Base-by-base conservation (phyloP, 2,329 filamentous ascomycete genomes). In the Teratosphaeria destructans region DNA sequence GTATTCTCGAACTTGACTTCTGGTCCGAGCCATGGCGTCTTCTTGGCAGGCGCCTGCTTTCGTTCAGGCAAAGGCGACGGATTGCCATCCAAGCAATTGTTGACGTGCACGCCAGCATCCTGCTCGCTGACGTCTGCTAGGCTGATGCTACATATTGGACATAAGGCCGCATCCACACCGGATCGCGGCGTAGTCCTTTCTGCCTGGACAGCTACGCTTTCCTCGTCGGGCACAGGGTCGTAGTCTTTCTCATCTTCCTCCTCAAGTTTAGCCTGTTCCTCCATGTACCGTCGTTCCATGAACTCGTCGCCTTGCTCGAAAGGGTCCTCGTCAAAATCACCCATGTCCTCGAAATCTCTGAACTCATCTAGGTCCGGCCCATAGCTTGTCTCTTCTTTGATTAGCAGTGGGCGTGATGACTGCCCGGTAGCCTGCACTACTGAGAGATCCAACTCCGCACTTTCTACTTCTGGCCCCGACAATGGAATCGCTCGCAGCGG, bases 51-150 rank as follows among this genome's bases (percentile, higher is more conserved):
- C 19, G 56, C 52, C 5, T 61, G 39, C 34, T 69, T 68, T 0
- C 58, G 62, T 5, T 68, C 66, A 35, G 72, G 81, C 14, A 87
- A 67, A 1, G 86, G 81, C 53, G 84, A 81, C 5, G 88, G 82
- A 54, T 87, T 88, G 1, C 90, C 90, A 71, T 99, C 94, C 2
- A 99, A 79, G 73, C 94, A 99, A 10, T 86, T 85, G 71, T 99
- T 99, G 64, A 99, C 94, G 72, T 99, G 94, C 1, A 87, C 76
- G 6, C 87, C 88, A 10, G 86, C 87, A 66, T 93, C 83, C 70
- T 91, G 71, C 60, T 84, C 61, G 75, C 70, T 59, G 23, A 74
- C 72, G 0, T 84, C 85, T 16, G 72, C 75, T 37, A 96, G 77
- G 63, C 75, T 84, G 1, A 78, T 78, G 66, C 82, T 83, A 72